Evolutionary conservation across 1,284 basidiomycete species (phyloP), one percentile per base, ranked within the genome.

Genomic region (Xerocomus minutiporus): DNA sequence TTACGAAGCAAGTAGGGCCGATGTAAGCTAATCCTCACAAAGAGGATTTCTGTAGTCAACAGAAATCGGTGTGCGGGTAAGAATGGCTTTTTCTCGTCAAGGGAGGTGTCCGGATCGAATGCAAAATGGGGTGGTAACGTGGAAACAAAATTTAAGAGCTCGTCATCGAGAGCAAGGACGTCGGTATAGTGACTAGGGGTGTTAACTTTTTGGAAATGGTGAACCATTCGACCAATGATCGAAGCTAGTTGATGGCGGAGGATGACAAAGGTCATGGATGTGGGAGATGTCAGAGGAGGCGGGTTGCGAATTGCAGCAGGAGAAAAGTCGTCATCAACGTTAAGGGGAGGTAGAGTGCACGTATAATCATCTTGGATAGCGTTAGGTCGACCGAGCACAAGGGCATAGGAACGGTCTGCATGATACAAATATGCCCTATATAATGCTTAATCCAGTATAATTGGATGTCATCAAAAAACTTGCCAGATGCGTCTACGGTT

Each of bases 201-300:
- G 51, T 86, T 81, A 20, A 96, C 85, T 72, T 93, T 90, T 69
- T 97, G 95, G 71, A 95, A 97, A 70, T 96, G 92, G 64, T 96
- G 93, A 44, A 93, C 93, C 63, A 97, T 93, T 41, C 86, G 83
- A 26, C 94, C 95, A 57, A 95, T 95, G 55, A 96, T 89, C 44
- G 78, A 76, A 17, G 91, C 88, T 17, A 97, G 78, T 44, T 83
- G 80, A 63, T 95, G 89, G 34, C 94, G 80, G 34, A 97, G 78
- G 57, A 96, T 93, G 52, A 93, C 83, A 68, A 92, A 97, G 1
- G 91, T 92, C 75, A 91, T 89, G 4, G 77, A 78, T 0, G 93
- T 97, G 0, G 94, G 93, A 36, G 76, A 76, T 4, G 82, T 79
- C 25, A 91, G 69, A n/a, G 84, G 79, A 8, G 75, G 72, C 0